Conservation (phyloP, 1,284 basidiomycete genomes). For the Phlebopus sp. region DNA sequence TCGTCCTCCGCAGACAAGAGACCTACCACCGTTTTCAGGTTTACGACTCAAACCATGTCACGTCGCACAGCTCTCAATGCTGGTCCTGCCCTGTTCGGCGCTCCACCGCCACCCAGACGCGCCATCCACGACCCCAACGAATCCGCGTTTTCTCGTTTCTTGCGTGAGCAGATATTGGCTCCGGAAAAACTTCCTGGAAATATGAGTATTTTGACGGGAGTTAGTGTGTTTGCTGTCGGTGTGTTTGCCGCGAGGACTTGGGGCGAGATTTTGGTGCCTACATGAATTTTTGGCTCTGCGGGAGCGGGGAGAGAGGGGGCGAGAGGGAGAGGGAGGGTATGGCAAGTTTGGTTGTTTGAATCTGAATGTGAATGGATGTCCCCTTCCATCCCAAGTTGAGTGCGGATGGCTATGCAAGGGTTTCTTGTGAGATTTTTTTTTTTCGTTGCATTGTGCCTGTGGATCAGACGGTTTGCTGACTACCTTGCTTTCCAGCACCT, state of each 20-base stretch:
- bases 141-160: slow-evolving; percentile 54
- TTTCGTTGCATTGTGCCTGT: neutral
- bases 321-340: too few species aligned
- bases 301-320: too few species aligned
- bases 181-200: slow-evolving; percentile 74
- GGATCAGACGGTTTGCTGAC: slow-evolving; percentile 10
- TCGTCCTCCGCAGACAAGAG: too few species aligned
- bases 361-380: too few species aligned
- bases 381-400: too few species aligned
- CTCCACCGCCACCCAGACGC: slow-evolving; percentile 34
- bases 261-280: slow-evolving; percentile 73
- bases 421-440: neutral
- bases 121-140: slow-evolving; percentile 55
- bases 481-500: slow-evolving; percentile 3
- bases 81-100: slow-evolving; percentile 50
- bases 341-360: too few species aligned
- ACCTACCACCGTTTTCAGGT: too few species aligned
- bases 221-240: slow-evolving; percentile 63
- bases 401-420: too few species aligned
- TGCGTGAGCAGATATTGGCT: slow-evolving; percentile 64
- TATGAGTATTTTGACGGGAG: slow-evolving; percentile 60
- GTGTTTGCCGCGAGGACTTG: slow-evolving; percentile 63
- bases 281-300: slow-evolving; percentile 31
- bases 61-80: slow-evolving; percentile 54
- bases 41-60: slow-evolving; percentile 45